Evolutionary conservation across 495 filamentous ascomycete genomes (phyloP).

Genomic region (Penicillium verhagenii): DNA sequence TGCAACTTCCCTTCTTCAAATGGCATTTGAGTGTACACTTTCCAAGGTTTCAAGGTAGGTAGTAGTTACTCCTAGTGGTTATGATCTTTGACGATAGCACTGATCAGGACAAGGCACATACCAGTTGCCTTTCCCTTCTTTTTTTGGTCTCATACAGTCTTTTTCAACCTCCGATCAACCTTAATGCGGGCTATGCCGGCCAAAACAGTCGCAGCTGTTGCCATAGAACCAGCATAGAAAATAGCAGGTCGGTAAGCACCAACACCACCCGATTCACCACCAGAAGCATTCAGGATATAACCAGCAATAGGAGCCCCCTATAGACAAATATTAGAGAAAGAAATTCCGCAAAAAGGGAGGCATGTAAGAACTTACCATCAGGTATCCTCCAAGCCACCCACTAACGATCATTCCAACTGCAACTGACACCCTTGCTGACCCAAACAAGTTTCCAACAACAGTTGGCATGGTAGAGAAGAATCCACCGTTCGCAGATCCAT

Average conservation of each 20-base stretch:
- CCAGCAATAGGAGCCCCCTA: conserved; percentile 60
- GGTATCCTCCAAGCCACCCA: conserved; percentile 59
- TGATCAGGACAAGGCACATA: too few species aligned
- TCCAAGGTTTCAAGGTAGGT: too few species aligned
- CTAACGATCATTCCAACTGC: conserved; percentile 63
- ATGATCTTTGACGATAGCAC: too few species aligned
- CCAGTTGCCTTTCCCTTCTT: too few species aligned
- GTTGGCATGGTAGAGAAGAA: conserved; percentile 63
- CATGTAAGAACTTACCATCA: conserved; percentile 39
- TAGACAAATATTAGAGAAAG: neutral
- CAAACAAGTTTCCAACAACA: conserved; percentile 57
- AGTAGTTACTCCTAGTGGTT: too few species aligned
- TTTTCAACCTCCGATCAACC: conserved; percentile 25
- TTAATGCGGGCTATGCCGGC: conserved; percentile 25
- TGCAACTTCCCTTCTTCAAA: too few species aligned
- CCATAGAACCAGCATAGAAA: conserved; percentile 52
- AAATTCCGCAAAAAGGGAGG: neutral
- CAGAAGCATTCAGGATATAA: conserved; percentile 53
- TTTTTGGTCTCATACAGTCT: conserved; percentile 21
- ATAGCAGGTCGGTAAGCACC: conserved; percentile 57
- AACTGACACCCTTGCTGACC: conserved; percentile 50
- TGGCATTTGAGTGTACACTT: too few species aligned
- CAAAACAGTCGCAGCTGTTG: conserved; percentile 25
- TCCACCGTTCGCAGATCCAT: conserved; percentile 54
- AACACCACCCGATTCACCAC: conserved; percentile 44